Base-by-base conservation (phyloP, 1,139 yeast genomes). In the Blastobotrys niveus region DNA sequence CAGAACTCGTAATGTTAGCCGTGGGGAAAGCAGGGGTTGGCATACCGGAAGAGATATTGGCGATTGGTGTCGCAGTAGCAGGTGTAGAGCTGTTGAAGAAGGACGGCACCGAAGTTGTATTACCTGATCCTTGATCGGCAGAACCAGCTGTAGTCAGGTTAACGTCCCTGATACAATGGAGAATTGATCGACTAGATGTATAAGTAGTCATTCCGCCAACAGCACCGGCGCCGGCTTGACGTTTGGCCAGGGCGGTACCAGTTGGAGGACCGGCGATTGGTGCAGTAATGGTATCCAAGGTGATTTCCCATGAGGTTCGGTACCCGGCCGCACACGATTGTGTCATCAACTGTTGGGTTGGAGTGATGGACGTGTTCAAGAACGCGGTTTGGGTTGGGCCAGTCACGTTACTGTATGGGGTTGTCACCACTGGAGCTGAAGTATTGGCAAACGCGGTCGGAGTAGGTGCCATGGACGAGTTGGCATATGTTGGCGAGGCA, bases 271-370 rank as follows among this genome's bases (percentile, higher is more conserved):
- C 26, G 4, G 24, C 24, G 3, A 17, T 14, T 3, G 42, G 5
- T 15, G 24, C 17, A 10, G 37, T 39, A 3, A n/a, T 17, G 22
- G 10, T 31, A 7, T n/a, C 24, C n/a, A 22, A 10, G 6, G 18
- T 34, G 9, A 37, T 12, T 5, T 12, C 6, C 34, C 34, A 40
- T 3, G 34, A 29, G 10, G 38, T 35, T 10, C 39, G n/a, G 19
- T 32, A 33, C 2, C 43, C 38, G 22, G 37, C n/a, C 2, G 45
- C 25, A 17, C 40, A 35, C n/a, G 22, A 14, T 21, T 35, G 30
- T 6, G 40, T 24, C 33, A 26, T 37, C 10, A 17, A 3, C 5
- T n/a, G n/a, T n/a, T n/a, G n/a, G n/a, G 25, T 14, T 15, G 32
- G 24, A 5, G 10, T 3, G n/a, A 14, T n/a, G n/a, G n/a, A n/a